Conservation (phyloP, 2,329 filamentous ascomycete genomes). For the Aspergillus novoparasiticus region DNA sequence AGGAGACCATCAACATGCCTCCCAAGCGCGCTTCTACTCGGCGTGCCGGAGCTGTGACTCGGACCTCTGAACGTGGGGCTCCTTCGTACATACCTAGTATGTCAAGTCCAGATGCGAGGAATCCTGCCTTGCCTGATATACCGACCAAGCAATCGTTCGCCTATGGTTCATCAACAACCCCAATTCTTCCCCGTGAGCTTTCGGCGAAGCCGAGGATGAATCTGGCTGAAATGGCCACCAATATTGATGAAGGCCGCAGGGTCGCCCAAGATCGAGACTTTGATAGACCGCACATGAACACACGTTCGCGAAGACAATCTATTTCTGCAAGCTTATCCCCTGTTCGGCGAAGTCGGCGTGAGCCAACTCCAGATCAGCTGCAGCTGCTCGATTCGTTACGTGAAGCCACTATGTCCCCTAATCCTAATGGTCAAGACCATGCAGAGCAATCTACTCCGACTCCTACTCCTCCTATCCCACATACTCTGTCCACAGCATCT, state of each 20-base stretch:
- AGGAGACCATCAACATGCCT: constrained; percentile 22
- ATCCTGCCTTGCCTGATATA: constrained; percentile 38
- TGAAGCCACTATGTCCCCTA: constrained; percentile 27
- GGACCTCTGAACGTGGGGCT: constrained; percentile 3
- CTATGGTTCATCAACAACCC: constrained; percentile 42
- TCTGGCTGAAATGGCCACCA: constrained; percentile 35
- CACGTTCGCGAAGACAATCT: constrained; percentile 16
- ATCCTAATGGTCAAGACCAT: constrained; percentile 14
- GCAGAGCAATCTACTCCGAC: constrained; percentile 30
- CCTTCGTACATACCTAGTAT: constrained; percentile 19
- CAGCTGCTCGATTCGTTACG: constrained; percentile 34
- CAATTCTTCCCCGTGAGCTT: constrained; percentile 39
- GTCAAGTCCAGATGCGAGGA: constrained; percentile 21
- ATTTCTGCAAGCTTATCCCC: constrained; percentile 20
- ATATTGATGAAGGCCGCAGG: constrained; percentile 35
- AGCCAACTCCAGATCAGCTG: constrained; percentile 38
- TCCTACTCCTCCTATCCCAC: constrained; percentile 38
- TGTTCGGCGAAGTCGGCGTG: constrained; percentile 27
- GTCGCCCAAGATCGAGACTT: constrained; percentile 28
- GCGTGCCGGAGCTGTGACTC: constrained; percentile 16
- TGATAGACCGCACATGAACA: constrained; percentile 16
- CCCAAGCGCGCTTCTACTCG: constrained; percentile 26
- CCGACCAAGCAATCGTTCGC: constrained; percentile 44
- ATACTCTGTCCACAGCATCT: constrained; percentile 35
- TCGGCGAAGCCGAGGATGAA: constrained; percentile 32